phyloP scores from a whole-genome alignment of 352 stramenopile genomes.

The Peronospora farinosa region DNA sequence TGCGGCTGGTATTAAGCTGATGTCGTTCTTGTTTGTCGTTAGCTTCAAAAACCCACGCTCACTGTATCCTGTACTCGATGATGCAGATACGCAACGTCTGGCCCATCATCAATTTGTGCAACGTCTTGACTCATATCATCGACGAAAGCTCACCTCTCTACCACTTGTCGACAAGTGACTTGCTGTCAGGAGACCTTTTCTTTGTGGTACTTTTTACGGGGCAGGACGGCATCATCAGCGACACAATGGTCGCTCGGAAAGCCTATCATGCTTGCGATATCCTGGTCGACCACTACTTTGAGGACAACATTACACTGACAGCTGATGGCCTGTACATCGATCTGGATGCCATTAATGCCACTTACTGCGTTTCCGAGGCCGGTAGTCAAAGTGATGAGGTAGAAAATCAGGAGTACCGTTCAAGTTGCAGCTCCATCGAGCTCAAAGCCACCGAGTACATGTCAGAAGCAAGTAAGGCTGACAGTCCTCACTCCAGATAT shows the following conservation, averaged over 20 bases:
- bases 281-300: slow-evolving; percentile 52
- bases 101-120: slow-evolving; percentile 52
- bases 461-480: slow-evolving; percentile 2
- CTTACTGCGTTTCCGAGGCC: slow-evolving; percentile 12
- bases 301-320: slow-evolving; percentile 54
- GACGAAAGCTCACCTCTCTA: slow-evolving; percentile 46
- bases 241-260: slow-evolving; percentile 58
- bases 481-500: slow-evolving; percentile 2
- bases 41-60: neutral
- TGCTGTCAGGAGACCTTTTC: slow-evolving; percentile 45
- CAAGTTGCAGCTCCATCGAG: neutral
- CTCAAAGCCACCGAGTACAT: neutral
- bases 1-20: slow-evolving; percentile 29
- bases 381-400: neutral
- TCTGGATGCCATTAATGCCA: slow-evolving; percentile 48
- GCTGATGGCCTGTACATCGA: slow-evolving; percentile 51
- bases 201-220: slow-evolving; percentile 56
- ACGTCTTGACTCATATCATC: slow-evolving; percentile 53
- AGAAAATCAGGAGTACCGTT: neutral
- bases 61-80: neutral
- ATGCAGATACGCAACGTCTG: slow-evolving; percentile 48
- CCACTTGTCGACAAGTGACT: slow-evolving; percentile 34
- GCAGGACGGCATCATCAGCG: slow-evolving; percentile 43
- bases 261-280: slow-evolving; percentile 57
- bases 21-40: neutral